Percentiles rank a stretch among this genome's conserved stretches.
Conservation (phyloP, 2,329 filamentous ascomycete species). For the Botrytis paeoniae region DNA sequence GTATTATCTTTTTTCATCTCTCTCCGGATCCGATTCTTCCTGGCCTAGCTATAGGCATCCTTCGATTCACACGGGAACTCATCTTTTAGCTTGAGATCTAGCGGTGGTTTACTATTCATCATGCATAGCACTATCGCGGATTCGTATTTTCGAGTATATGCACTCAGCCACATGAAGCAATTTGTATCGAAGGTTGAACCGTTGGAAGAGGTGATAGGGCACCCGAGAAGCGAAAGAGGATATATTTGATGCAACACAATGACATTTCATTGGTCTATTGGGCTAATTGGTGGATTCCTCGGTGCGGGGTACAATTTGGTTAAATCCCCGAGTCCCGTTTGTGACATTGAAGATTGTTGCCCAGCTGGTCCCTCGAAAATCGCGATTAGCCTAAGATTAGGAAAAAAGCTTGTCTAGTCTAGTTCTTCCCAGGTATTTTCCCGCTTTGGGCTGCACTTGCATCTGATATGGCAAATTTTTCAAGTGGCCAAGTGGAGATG, state of each 20-base stretch:
- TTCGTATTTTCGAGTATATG: neutral
- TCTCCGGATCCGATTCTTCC: neutral
- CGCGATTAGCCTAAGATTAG: neutral
- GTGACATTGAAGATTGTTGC: constrained; percentile 2
- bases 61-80: neutral
- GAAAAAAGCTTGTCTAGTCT: constrained; percentile 8
- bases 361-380: constrained; percentile 2
- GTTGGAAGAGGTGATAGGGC: neutral
- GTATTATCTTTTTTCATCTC: neutral
- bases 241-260: neutral
- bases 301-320: constrained; percentile 5
- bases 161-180: neutral
- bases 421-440: neutral
- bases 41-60: neutral
- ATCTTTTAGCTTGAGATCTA: neutral
- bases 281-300: neutral
- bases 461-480: neutral
- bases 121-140: constrained; percentile 1
- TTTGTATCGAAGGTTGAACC: neutral
- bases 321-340: constrained; percentile 7
- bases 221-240: neutral
- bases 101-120: neutral
- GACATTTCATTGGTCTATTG: neutral
- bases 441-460: neutral
- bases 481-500: constrained; percentile 3